Percentiles rank a stretch among this genome's conserved stretches.
Evolutionary conservation across 208 protist genomes (phyloP).

Genomic region (Herpetomonas tarakana): DNA sequence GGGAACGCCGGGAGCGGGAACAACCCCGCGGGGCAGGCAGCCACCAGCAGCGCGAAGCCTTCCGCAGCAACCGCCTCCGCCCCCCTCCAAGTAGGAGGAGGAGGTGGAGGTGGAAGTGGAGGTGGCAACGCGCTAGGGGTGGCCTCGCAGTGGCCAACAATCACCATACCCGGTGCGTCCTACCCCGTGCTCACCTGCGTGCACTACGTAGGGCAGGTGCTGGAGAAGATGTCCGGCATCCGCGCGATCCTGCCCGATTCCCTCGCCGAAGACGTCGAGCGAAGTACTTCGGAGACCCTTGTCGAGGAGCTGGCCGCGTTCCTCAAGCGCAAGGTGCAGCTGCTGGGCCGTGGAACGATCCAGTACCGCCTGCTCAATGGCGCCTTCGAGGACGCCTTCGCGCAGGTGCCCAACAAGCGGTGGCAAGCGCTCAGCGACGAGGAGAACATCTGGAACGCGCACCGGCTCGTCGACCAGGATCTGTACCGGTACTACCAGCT

Average conservation of each 20-base stretch:
- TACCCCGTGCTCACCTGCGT: slow-evolving; percentile 70
- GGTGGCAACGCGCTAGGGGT: slow-evolving; percentile 4
- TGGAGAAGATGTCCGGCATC: slow-evolving; percentile 62
- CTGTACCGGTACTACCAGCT: slow-evolving; percentile 76
- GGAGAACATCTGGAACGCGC: slow-evolving; percentile 30
- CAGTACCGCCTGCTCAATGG: slow-evolving; percentile 49
- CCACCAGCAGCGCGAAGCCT: background rate
- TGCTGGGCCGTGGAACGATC: slow-evolving; percentile 50
- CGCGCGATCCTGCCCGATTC: slow-evolving; percentile 38
- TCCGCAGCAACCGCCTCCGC: background rate
- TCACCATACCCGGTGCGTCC: slow-evolving; percentile 23
- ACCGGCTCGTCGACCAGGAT: slow-evolving; percentile 51
- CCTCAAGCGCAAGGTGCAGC: slow-evolving; percentile 65
- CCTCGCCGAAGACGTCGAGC: slow-evolving; percentile 57
- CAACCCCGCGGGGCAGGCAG: too few species aligned
- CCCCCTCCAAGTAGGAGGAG: slow-evolving; percentile 3
- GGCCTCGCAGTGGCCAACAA: slow-evolving; percentile 50
- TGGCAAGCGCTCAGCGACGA: slow-evolving; percentile 68
- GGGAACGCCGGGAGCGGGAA: background rate
- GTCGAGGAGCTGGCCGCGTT: slow-evolving; percentile 66
- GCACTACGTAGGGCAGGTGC: slow-evolving; percentile 70
- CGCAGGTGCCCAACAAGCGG: slow-evolving; percentile 25
- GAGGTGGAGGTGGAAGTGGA: slow-evolving; percentile 7
- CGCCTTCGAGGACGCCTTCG: slow-evolving; percentile 75
- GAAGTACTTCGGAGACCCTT: slow-evolving; percentile 58